Conservation (phyloP, 352 stramenopile genomes). For the Phytophthora hibernalis region DNA sequence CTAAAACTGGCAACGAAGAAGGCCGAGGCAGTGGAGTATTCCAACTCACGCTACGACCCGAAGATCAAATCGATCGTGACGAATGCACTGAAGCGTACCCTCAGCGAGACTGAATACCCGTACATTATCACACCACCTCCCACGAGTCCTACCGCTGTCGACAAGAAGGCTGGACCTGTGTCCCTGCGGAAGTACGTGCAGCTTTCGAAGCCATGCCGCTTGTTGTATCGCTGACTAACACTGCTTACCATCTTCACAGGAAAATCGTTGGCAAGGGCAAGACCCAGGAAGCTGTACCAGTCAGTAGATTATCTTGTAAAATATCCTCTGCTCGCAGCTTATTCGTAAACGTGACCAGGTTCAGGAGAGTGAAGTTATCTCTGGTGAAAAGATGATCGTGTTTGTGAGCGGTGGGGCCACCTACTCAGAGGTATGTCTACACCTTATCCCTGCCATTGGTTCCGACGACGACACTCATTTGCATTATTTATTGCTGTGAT, state of each 20-base stretch:
- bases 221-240: not conserved
- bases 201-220: not conserved
- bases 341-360: not conserved
- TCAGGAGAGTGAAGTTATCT: constrained; percentile 69
- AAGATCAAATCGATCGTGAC: constrained; percentile 71
- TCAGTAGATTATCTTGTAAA: constrained; percentile 12
- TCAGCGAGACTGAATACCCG: constrained; percentile 76
- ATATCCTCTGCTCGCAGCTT: not conserved
- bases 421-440: constrained; percentile 91
- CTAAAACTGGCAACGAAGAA: constrained; percentile 75
- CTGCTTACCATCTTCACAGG: constrained; percentile 26
- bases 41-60: constrained; percentile 80
- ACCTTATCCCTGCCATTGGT: not conserved
- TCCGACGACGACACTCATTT: not conserved
- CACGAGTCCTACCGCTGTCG: constrained; percentile 37
- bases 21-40: constrained; percentile 73
- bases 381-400: constrained; percentile 93
- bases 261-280: constrained; percentile 47
- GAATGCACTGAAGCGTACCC: constrained; percentile 66
- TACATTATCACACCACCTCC: constrained; percentile 84
- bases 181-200: constrained; percentile 78
- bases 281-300: constrained; percentile 22
- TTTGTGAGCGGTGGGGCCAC: constrained; percentile 95
- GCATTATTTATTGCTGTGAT: not conserved
- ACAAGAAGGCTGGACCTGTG: constrained; percentile 66